Percentiles rank a stretch among this genome's conserved stretches.
phyloP scores from a whole-genome alignment of 192 early-diverging fungal genomes.

The Fimicolochytrium jonesii region DNA sequence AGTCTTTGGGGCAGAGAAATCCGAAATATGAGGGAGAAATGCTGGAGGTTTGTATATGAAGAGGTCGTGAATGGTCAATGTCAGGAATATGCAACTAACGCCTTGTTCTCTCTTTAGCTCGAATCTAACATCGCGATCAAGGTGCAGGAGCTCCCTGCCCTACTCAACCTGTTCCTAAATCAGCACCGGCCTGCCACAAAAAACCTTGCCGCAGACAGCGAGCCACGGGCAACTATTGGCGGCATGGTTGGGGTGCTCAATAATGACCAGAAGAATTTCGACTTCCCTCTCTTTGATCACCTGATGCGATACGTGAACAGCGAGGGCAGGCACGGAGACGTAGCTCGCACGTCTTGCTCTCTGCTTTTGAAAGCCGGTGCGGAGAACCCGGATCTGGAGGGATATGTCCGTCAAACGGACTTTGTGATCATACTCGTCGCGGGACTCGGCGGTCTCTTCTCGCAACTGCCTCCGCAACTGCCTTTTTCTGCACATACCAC shows the following conservation, averaged over 20 bases:
- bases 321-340: conserved; percentile 75
- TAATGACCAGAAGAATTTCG: conserved; percentile 14
- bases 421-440: conserved; percentile 76
- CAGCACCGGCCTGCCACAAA: conserved; percentile 41
- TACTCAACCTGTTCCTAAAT: conserved; percentile 74
- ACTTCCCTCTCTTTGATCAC: conserved; percentile 87
- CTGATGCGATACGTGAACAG: conserved; percentile 84
- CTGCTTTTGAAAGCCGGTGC: conserved; percentile 77
- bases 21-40: conserved; percentile 33
- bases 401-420: conserved; percentile 77
- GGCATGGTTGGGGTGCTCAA: conserved; percentile 3
- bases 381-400: conserved; percentile 57
- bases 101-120: too few relatives aligned
- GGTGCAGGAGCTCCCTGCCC: conserved; percentile 69
- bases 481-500: conserved; percentile 23
- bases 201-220: conserved; percentile 47
- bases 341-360: conserved; percentile 77
- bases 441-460: conserved; percentile 83
- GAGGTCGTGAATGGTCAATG: too few relatives aligned
- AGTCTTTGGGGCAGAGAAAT: conserved; percentile 45
- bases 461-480: conserved; percentile 70
- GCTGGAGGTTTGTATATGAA: conserved; percentile 28
- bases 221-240: conserved; percentile 8
- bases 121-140: conserved; percentile 77
- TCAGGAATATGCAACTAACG: too few relatives aligned